Percentiles rank a stretch among this genome's conserved stretches.
These are phyloP conservation scores for Vicia faba DNA, from an alignment of 306 rosid species.

Conservation along the genomic window DNA sequence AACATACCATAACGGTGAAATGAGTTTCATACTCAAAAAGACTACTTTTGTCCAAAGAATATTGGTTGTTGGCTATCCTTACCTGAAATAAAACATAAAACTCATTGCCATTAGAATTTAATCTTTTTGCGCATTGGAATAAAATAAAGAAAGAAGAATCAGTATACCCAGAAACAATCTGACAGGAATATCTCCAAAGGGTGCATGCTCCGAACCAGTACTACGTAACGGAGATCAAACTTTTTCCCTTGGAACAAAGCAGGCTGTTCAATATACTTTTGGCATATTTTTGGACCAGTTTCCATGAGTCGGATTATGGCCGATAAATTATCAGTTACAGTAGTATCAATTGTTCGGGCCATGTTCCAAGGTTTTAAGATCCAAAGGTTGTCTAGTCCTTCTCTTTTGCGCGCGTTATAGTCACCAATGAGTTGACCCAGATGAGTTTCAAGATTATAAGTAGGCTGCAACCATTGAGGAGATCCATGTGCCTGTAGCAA, in stretches of 20 bases:
- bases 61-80: slow-evolving; percentile 86
- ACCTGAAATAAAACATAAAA: slow-evolving; percentile 60
- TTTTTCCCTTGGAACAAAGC: slow-evolving; percentile 85
- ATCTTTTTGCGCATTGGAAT: slow-evolving; percentile 26
- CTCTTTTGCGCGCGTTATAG: slow-evolving; percentile 64
- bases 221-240: slow-evolving; percentile 87
- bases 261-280: slow-evolving; percentile 92
- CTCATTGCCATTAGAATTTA: slow-evolving; percentile 21
- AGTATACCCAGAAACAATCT: slow-evolving; percentile 91
- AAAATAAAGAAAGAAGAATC: slow-evolving; percentile 18
- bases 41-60: slow-evolving; percentile 76
- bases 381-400: slow-evolving; percentile 78
- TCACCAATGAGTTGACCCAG: slow-evolving; percentile 89
- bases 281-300: slow-evolving; percentile 97
- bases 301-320: slow-evolving; percentile 90
- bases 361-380: slow-evolving; percentile 98
- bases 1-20: slow-evolving; percentile 94
- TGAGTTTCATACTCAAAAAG: slow-evolving; percentile 94
- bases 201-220: slow-evolving; percentile 76
- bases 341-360: slow-evolving; percentile 96
- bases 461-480: slow-evolving; percentile 92
- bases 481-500: slow-evolving; percentile 76
- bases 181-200: slow-evolving; percentile 83
- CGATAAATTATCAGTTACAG: slow-evolving; percentile 78
- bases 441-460: slow-evolving; percentile 87